Evolutionary conservation across 768 basidiomycete genomes (phyloP), one percentile per base, ranked within the genome.

Genomic region (Mycena floridula): DNA sequence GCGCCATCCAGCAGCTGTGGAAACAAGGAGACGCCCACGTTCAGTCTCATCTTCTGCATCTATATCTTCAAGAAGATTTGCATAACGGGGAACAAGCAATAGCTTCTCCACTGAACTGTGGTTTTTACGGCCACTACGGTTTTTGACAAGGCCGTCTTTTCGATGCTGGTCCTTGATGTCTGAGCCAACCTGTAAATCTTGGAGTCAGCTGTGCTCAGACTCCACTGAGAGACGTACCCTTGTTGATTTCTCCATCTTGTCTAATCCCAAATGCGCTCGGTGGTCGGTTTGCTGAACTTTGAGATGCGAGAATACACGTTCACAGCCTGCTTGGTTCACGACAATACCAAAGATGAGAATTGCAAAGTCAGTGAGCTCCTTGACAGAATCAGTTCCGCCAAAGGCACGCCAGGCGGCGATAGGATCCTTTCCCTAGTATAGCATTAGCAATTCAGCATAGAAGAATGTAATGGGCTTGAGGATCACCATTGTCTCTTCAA

Each of bases 281-380:
- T 20, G 38, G 6, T 40, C 38, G 4, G 44, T 41, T 26, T 45
- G 37, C 25, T 40, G 18, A 45, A 45, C 3, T 26, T 42, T 3
- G 22, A 18, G 5, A 18, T 30, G 54, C 0, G 56, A 63, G 44
- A 63, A 63, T 21, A 26, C 45, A 11, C 48, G 51, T 30, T 61
- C 59, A 6, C 37, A 40, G 2, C 44, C 44, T 8, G 37, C 44
- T 7, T 40, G 37, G 18, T 45, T 45, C 7, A 40, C 37, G 25
- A 45, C 5, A 3, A 45, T 20, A 5, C 24, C 25, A 3, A 41
- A 25, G 2, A 45, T 16, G 18, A 40, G 16, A 3, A 39, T 45
- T 9, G 44, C 37, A 25, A 45, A 45, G 11, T 25, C 37, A 12
- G 38, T 23, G 2, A 45, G 44, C 25, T 40, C 37, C 2, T 18